A percentile compares a stretch with the other conserved stretches of the same genome.
Conservation (phyloP, 2,329 filamentous ascomycete genomes). For the Arthroderma sp. region DNA sequence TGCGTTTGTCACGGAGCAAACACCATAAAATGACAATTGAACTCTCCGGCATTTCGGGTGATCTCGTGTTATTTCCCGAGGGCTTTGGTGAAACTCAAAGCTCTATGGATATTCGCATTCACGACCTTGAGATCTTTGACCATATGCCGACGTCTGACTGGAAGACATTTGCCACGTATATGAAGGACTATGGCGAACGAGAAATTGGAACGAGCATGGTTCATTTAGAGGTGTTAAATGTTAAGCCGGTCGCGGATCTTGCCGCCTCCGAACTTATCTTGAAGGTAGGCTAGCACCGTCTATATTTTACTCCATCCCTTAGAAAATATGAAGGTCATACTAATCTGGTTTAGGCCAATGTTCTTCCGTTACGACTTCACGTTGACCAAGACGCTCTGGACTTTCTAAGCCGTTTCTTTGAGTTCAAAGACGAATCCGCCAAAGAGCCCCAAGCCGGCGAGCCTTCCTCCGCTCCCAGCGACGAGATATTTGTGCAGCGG, state of each 20-base stretch:
- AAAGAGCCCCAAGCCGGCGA: constrained; percentile 17
- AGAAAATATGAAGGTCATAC: constrained; percentile 9
- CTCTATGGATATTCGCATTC: constrained; percentile 70
- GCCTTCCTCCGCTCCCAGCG: constrained; percentile 46
- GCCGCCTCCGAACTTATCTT: constrained; percentile 83
- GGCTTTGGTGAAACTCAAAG: constrained; percentile 69
- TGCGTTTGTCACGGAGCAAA: constrained; percentile 72
- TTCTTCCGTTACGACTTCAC: constrained; percentile 78
- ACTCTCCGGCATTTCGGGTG: constrained; percentile 67
- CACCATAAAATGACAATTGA: constrained; percentile 95
- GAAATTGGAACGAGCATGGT: constrained; percentile 83
- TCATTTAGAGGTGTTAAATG: constrained; percentile 74
- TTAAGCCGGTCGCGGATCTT: constrained; percentile 70
- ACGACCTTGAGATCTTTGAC: constrained; percentile 81
- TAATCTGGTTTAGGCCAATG: constrained; percentile 38
- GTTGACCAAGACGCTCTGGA: constrained; percentile 96
- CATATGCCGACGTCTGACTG: constrained; percentile 91
- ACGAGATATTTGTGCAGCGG: constrained; percentile 76
- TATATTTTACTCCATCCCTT: not conserved
- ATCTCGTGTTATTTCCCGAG: constrained; percentile 68
- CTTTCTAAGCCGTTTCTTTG: constrained; percentile 94
- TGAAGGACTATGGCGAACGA: constrained; percentile 71
- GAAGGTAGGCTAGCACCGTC: constrained; percentile 35
- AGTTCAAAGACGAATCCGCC: constrained; percentile 71
- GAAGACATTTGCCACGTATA: constrained; percentile 95